phyloP scores from a whole-genome alignment of 2,329 filamentous ascomycete genomes.

The Karstenula rhodostoma region DNA sequence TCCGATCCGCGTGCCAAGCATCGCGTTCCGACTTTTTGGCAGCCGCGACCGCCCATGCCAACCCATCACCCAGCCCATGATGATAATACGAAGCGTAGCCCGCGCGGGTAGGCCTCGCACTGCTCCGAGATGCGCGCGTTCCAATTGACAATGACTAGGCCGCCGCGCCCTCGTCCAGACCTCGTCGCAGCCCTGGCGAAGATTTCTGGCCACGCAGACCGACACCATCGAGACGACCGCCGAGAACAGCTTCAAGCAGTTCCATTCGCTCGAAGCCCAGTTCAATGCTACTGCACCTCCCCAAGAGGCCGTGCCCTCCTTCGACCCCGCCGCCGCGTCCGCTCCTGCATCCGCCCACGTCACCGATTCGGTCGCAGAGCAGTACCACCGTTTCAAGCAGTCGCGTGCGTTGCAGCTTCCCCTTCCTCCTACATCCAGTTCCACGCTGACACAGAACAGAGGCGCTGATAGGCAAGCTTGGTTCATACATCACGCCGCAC shows the following conservation, averaged over 20 bases:
- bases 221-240: conserved; percentile 43
- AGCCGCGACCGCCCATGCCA: conserved; percentile 3
- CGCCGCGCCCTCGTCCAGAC: conserved; percentile 48
- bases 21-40: conserved; percentile 15
- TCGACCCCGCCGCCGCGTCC: conserved; percentile 31
- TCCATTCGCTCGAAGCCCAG: conserved; percentile 45
- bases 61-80: conserved; percentile 8
- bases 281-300: conserved; percentile 34
- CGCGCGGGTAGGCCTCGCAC: conserved; percentile 5
- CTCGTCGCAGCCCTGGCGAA: conserved; percentile 28
- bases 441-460: conserved; percentile 35
- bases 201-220: conserved; percentile 44
- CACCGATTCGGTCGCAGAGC: conserved; percentile 43
- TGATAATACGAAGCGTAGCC: conserved; percentile 21
- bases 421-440: neutral
- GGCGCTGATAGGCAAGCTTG: conserved; percentile 47
- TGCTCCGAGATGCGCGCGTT: neutral
- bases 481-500: conserved; percentile 54
- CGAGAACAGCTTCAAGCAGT: conserved; percentile 39
- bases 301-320: conserved; percentile 26
- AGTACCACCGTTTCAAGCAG: conserved; percentile 54
- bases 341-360: conserved; percentile 9
- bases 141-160: conserved; percentile 37
- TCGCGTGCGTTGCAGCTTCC: conserved; percentile 40
- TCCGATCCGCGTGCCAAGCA: conserved; percentile 4